Evolutionary conservation across 2,329 filamentous ascomycete genomes (phyloP), one percentile per base, ranked within the genome.

Genomic region (Scleromitrula shiraiana): DNA sequence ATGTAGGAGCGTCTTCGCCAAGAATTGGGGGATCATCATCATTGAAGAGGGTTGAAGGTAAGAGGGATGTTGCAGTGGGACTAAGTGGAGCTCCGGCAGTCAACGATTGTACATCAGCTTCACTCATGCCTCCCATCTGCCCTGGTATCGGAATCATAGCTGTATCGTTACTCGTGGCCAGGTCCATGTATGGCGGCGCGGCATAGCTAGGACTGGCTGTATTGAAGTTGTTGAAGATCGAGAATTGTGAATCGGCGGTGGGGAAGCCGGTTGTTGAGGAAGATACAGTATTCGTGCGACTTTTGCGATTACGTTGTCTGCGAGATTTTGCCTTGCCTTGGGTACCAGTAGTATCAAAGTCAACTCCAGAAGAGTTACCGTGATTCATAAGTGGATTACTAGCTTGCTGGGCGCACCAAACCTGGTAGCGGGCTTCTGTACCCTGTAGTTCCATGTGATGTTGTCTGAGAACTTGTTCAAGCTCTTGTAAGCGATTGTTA

Each of bases 61-160:
- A 68, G 3, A 91, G 70, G 14, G 82, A 76, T 23, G 84, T 81
- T 2, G 86, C 87, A 4, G 84, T 85, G 2, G 87, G 87, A 58
- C 85, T 90, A 63, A 91, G 77, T 1, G 84, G 84, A 2, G 83
- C 85, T 23, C 78, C 80, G 15, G 73, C 76, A 3, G 75, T 80
- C 29, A 84, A 63, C 15, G 72, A 72, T 50, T 78, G 77, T 4
- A 83, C 67, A 15, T 84, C 81, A 2, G 78, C 75, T 26, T 85
- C 82, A 5, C 77, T 78, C 46, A 81, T 71, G 8, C 64, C 58
- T 52, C 68, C 55, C 52, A 69, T 56, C 57, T 65, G 58, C 63
- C 65, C 53, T 7, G 53, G 53, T 17, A 60, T 40, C 14, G 58
- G 59, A 2, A 57, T 53, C 59, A 63, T 57, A n/a, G 56, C 54